phyloP scores from a whole-genome alignment of 805 yeast species.

The Saturnispora ahearnii region DNA sequence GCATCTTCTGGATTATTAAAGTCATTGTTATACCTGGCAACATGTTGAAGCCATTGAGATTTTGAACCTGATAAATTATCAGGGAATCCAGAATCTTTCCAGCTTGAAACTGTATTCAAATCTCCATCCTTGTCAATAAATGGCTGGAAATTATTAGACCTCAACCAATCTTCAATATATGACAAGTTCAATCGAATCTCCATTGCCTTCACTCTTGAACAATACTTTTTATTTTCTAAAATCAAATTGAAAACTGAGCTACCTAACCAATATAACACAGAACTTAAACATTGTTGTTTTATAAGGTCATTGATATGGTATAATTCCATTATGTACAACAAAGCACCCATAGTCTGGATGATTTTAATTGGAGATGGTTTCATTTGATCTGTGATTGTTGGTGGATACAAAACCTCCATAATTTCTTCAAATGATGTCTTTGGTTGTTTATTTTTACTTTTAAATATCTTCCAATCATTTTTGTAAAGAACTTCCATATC shows the following conservation, averaged over 20 bases:
- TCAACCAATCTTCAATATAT: slow-evolving; percentile 87
- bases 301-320: slow-evolving; percentile 73
- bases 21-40: slow-evolving; percentile 24
- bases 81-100: slow-evolving; percentile 23
- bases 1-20: slow-evolving; percentile 38
- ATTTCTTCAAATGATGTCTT: slow-evolving; percentile 59
- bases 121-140: slow-evolving; percentile 22
- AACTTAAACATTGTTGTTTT: slow-evolving; percentile 69
- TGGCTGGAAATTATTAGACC: slow-evolving; percentile 52
- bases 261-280: slow-evolving; percentile 72
- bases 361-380: slow-evolving; percentile 83
- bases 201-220: slow-evolving; percentile 77
- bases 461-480: slow-evolving; percentile 51
- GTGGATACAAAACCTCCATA: slow-evolving; percentile 72
- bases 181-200: slow-evolving; percentile 85
- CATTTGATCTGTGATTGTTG: slow-evolving; percentile 68
- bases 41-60: slow-evolving; percentile 19
- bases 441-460: slow-evolving; percentile 29
- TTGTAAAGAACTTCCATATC: slow-evolving; percentile 74
- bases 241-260: slow-evolving; percentile 65
- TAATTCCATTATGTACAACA: slow-evolving; percentile 73
- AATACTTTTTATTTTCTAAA: slow-evolving; percentile 55
- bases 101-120: slow-evolving; percentile 16
- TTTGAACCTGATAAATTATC: slow-evolving; percentile 24
- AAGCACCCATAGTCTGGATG: slow-evolving; percentile 80